phyloP scores from a whole-genome alignment of 305 asterid species.

The Andrographis paniculata region DNA sequence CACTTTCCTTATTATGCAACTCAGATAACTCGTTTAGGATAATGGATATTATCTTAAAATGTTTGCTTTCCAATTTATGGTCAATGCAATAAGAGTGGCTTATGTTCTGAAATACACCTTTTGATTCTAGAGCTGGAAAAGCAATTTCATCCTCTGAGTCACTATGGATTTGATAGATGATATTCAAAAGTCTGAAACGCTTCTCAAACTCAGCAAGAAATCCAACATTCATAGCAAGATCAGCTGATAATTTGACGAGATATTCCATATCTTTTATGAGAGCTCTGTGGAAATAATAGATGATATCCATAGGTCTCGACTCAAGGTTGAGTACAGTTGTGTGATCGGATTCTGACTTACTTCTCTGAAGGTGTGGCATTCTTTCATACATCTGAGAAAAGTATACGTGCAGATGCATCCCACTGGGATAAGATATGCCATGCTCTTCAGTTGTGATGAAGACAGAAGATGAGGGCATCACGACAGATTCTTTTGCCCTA shows the following conservation, averaged over 20 bases:
- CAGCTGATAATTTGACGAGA: slow-evolving; percentile 51
- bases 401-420: slow-evolving; percentile 31
- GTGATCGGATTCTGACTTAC: slow-evolving; percentile 19
- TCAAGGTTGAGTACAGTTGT: slow-evolving; percentile 27
- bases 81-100: slow-evolving; percentile 72
- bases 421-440: slow-evolving; percentile 24
- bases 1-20: slow-evolving; percentile 25
- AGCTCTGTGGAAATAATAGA: slow-evolving; percentile 64
- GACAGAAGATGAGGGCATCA: slow-evolving; percentile 33
- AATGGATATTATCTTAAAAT: slow-evolving; percentile 40
- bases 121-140: slow-evolving; percentile 80
- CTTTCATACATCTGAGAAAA: slow-evolving; percentile 43
- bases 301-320: slow-evolving; percentile 53
- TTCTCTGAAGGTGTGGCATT: slow-evolving; percentile 26
- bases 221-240: slow-evolving; percentile 36
- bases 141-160: slow-evolving; percentile 61
- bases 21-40: slow-evolving; percentile 41
- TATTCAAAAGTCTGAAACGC: slow-evolving; percentile 39
- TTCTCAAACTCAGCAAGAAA: slow-evolving; percentile 41
- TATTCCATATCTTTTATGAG: slow-evolving; percentile 49
- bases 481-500: slow-evolving; percentile 19
- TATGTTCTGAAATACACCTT: slow-evolving; percentile 54
- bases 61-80: slow-evolving; percentile 58
- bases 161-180: slow-evolving; percentile 52
- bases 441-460: slow-evolving; percentile 27